These are phyloP conservation scores for Malus fusca DNA, from an alignment of 306 rosid genomes.

Conservation along the genomic window DNA sequence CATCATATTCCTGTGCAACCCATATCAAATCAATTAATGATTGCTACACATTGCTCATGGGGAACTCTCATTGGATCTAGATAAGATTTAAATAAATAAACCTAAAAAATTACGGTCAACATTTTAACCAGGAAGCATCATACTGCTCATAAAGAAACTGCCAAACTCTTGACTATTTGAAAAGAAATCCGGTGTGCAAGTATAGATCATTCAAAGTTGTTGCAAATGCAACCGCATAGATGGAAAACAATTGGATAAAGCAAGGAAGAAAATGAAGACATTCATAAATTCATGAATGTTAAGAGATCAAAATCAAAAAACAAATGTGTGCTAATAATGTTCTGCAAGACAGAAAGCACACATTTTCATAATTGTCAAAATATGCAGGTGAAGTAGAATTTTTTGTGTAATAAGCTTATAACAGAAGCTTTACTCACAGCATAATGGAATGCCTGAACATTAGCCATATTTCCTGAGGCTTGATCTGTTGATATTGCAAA, in stretches of 20 bases:
- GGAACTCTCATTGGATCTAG: not conserved
- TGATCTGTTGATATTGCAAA: conserved; percentile 70
- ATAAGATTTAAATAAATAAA: not conserved
- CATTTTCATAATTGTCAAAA: not conserved
- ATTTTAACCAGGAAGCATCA: conserved; percentile 10
- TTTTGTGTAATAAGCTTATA: conserved; percentile 1
- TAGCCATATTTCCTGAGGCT: conserved; percentile 48
- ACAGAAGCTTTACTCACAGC: conserved; percentile 57
- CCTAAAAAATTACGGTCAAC: not conserved
- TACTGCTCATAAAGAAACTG: not conserved
- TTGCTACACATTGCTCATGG: not conserved
- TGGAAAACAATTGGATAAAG: not conserved
- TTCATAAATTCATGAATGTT: not conserved
- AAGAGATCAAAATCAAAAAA: not conserved
- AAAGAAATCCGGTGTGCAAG: not conserved
- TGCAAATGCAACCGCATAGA: not conserved
- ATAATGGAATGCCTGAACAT: conserved; percentile 72
- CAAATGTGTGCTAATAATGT: not conserved
- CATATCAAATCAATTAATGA: not conserved
- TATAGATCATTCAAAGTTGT: not conserved
- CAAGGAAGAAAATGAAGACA: not conserved
- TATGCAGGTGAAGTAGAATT: not conserved
- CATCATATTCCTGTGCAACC: conserved; percentile 81
- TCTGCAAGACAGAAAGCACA: not conserved
- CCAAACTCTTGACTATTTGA: not conserved